phyloP scores from a whole-genome alignment of 192 early-diverging fungal species.

The Lobosporangium transversale region DNA sequence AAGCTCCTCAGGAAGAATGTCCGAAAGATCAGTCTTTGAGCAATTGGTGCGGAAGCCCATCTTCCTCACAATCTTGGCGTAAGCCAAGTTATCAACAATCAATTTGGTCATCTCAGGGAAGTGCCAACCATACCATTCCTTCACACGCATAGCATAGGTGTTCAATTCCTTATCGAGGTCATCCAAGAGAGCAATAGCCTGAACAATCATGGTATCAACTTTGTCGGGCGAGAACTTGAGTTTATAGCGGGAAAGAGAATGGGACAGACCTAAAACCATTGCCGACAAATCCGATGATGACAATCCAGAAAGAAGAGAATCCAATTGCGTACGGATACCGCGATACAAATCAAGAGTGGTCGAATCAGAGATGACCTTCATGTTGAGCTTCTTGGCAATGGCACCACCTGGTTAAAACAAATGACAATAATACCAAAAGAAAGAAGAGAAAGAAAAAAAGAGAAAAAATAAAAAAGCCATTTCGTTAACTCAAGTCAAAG shows the following conservation, averaged over 20 bases:
- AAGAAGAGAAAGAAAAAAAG: background rate
- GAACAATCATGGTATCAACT: conserved; percentile 99
- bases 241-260: conserved; percentile 98
- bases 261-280: conserved; percentile 98
- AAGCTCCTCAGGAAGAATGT: conserved; percentile 91
- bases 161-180: conserved; percentile 99
- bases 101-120: conserved; percentile 99
- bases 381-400: conserved; percentile 80
- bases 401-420: conserved; percentile 52
- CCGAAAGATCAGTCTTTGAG: conserved; percentile 78
- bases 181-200: conserved; percentile 96
- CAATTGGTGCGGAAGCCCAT: conserved; percentile 93
- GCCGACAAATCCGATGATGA: conserved; percentile 89
- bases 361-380: conserved; percentile 84
- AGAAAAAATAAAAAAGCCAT: background rate
- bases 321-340: conserved; percentile 95
- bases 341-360: conserved; percentile 93
- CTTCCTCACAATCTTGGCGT: conserved; percentile 87
- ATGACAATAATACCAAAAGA: too few relatives aligned
- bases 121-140: conserved; percentile 99
- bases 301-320: conserved; percentile 88
- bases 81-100: conserved; percentile 94
- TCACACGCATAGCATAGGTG: conserved; percentile 77
- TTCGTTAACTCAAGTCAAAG: too few relatives aligned
- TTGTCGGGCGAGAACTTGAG: conserved; percentile 99